Conservation (phyloP, 2,329 filamentous ascomycete species). For the Neopestalotiopsis rosae region DNA sequence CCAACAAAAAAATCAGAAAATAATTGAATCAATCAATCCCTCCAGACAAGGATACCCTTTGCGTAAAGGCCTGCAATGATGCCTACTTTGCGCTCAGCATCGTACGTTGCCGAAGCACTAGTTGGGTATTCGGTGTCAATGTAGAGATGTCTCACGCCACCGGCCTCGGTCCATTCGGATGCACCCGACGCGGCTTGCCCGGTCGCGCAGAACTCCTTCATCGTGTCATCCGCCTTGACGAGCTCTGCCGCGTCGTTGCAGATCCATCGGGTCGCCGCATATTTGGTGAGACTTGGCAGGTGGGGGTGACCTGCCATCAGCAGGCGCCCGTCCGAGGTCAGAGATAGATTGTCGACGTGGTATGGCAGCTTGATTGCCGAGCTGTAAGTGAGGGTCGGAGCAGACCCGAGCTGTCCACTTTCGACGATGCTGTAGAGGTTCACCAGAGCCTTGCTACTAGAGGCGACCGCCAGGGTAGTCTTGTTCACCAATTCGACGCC, state of each 20-base stretch:
- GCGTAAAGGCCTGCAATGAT: slow-evolving; percentile 41
- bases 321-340: slow-evolving; percentile 36
- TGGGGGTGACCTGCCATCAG: slow-evolving; percentile 47
- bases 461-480: slow-evolving; percentile 44
- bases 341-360: slow-evolving; percentile 46
- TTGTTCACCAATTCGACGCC: slow-evolving; percentile 45
- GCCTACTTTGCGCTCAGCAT: slow-evolving; percentile 32
- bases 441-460: slow-evolving; percentile 35
- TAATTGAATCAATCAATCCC: slow-evolving; percentile 10
- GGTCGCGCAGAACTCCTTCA: slow-evolving; percentile 25
- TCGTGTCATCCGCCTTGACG: slow-evolving; percentile 27
- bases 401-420: not conserved
- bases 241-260: slow-evolving; percentile 38
- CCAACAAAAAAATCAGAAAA: too few relatives aligned
- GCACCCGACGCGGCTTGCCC: slow-evolving; percentile 29
- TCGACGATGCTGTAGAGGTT: slow-evolving; percentile 35
- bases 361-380: slow-evolving; percentile 38
- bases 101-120: slow-evolving; percentile 34
- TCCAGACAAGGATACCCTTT: slow-evolving; percentile 33
- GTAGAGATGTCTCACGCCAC: slow-evolving; percentile 36
- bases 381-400: slow-evolving; percentile 23
- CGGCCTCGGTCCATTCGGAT: slow-evolving; percentile 38
- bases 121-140: slow-evolving; percentile 37
- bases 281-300: slow-evolving; percentile 36
- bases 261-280: slow-evolving; percentile 36